Evolutionary conservation across 2,329 filamentous ascomycete genomes (phyloP).

Genomic region (Remersonia thermophila): DNA sequence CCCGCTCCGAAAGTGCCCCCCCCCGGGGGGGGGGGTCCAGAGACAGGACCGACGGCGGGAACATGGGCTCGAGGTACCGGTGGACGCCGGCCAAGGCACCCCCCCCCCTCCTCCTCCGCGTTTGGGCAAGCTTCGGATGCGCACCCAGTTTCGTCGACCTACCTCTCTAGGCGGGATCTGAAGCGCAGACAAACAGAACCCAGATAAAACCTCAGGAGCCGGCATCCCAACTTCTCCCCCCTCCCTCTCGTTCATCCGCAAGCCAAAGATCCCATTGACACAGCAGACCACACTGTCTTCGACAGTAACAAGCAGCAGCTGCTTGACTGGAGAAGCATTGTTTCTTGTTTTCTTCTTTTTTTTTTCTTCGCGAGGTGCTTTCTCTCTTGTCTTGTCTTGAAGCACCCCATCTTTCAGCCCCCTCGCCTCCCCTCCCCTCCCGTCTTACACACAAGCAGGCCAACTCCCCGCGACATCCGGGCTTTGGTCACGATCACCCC

Average conservation of each 20-base stretch:
- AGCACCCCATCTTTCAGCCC: no score
- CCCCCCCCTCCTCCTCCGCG: slow-evolving; percentile 6
- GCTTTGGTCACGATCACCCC: slow-evolving; percentile 16
- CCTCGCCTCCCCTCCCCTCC: slow-evolving; percentile 1
- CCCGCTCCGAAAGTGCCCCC: slow-evolving; percentile 11
- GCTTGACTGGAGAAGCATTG: slow-evolving; percentile 10
- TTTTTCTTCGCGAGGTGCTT: neutral
- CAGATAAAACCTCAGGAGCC: slow-evolving; percentile 13
- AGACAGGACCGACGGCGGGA: no score
- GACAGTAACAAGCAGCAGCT: slow-evolving; percentile 16
- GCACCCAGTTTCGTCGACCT: slow-evolving; percentile 12
- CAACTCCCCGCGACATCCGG: slow-evolving; percentile 7
- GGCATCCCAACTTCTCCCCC: slow-evolving; percentile 11
- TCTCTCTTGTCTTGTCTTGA: slow-evolving; percentile 1
- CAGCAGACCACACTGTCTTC: slow-evolving; percentile 12
- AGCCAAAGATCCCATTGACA: slow-evolving; percentile 10
- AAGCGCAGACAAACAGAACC: slow-evolving; percentile 14
- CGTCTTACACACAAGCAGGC: slow-evolving; percentile 5
- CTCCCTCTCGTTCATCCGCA: slow-evolving; percentile 10
- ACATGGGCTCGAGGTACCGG: slow-evolving; percentile 17
- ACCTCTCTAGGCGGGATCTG: slow-evolving; percentile 13
- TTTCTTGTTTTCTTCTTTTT: neutral
- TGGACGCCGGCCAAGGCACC: slow-evolving; percentile 8
- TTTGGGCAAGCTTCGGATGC: slow-evolving; percentile 15
- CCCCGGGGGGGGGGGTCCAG: neutral